These are phyloP conservation scores for Hyaloscypha hepaticicola DNA, from an alignment of 495 filamentous ascomycete genomes.

Conservation along the genomic window DNA sequence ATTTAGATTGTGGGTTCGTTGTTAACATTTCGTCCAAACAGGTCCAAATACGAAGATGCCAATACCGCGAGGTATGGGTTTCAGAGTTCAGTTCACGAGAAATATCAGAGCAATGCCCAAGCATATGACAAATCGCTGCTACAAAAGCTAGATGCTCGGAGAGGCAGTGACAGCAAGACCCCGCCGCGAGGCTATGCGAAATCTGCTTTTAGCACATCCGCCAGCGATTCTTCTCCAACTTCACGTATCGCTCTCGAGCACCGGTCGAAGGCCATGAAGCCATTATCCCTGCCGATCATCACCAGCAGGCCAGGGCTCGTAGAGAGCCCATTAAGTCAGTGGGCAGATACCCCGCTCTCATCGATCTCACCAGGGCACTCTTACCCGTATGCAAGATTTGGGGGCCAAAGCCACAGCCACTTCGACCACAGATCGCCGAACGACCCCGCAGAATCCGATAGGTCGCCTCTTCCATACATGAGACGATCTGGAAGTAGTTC, in stretches of 20 bases:
- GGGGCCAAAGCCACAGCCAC: constrained; percentile 36
- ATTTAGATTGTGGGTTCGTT: background rate
- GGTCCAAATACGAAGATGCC: constrained; percentile 32
- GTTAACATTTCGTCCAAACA: constrained; percentile 10
- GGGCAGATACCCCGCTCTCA: constrained; percentile 43
- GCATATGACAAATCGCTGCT: constrained; percentile 78
- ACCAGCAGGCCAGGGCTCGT: constrained; percentile 35
- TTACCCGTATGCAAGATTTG: constrained; percentile 22
- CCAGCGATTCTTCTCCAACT: constrained; percentile 46
- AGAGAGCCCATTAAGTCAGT: constrained; percentile 44
- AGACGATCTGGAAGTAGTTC: constrained; percentile 38
- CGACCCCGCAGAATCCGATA: constrained; percentile 45
- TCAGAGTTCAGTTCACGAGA: constrained; percentile 46
- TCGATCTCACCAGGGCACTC: constrained; percentile 50
- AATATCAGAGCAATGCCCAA: constrained; percentile 59
- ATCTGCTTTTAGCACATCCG: constrained; percentile 49
- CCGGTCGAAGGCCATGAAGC: constrained; percentile 29
- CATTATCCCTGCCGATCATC: constrained; percentile 50
- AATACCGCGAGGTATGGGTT: constrained; percentile 25
- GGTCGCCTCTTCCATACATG: constrained; percentile 45
- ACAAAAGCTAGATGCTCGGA: constrained; percentile 68
- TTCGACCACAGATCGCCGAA: constrained; percentile 51
- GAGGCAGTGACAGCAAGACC: constrained; percentile 52
- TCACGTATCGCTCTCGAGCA: constrained; percentile 40
- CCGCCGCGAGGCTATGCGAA: constrained; percentile 54